Evolutionary conservation across 352 stramenopile species (phyloP), one percentile per base, ranked within the genome.

Genomic region (Globisporangium paddicum): DNA sequence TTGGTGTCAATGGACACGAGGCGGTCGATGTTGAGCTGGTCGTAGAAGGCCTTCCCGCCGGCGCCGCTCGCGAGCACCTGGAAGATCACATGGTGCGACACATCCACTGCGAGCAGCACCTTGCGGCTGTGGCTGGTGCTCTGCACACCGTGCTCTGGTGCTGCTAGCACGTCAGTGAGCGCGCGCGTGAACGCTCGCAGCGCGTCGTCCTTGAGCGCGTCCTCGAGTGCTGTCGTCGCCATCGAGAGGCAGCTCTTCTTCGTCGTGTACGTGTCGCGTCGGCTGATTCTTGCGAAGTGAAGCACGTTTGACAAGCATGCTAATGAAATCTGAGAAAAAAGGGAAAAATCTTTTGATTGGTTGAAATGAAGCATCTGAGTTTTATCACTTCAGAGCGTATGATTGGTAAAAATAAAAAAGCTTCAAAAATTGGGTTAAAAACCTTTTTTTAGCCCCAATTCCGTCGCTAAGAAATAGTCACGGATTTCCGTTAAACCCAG

Each of bases 1-100:
- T 64, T 59, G 5, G 74, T 68, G 34, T 85, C 60, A 8, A 90
- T 47, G 4, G 70, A 69, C 28, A 89, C 49, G 41, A 93, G 68
- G n/a, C 69, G 69, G 21, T 72, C 45, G 21, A 93, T 71, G 8
- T 66, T 57, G 18, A 87, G 68, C 5, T 69, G 32, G 19, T 84
- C 77, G 62, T 87, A 93, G 61, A 88, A 86, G 16, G 84, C 74
- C 25, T 68, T 68, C 26, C 83, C 80, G 37, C 83, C 83, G 16
- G 71, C 76, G 63, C 83, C 83, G 66, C 72, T 76, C 51, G 80
- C 78, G 34, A 93, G 65, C 48, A 90, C 54, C 40, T 93, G 75
- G 54, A 93, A 77, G 41, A 90, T 75, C 54, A 76, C 69, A 10
- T 75, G 64, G 28, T 84, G 73, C 16, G 73, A 76, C 5, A 64